Evolutionary conservation across 768 basidiomycete genomes (phyloP), one percentile per base, ranked within the genome.

Genomic region (Tremella yokohamensis): DNA sequence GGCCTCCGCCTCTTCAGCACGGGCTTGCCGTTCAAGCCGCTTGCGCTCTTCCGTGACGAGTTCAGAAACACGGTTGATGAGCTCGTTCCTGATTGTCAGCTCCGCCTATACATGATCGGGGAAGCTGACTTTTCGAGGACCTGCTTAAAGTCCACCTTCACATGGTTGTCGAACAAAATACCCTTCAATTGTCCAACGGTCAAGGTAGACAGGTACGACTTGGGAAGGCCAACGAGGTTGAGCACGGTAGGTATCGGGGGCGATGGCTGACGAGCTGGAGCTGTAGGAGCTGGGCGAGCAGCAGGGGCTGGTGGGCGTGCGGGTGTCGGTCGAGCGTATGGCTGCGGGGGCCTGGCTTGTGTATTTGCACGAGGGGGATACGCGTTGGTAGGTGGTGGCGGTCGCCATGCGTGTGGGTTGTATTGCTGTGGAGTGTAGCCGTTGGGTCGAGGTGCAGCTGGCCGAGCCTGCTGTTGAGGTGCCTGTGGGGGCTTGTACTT

Each of bases 161-260:
- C 77, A 56, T 87, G 90, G 63, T 92, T 89, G 54, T 84, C 84
- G 69, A 84, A 89, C 19, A 96, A 76, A 18, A 94, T 82, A 1
- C 81, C 80, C 73, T 96, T 96, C 48, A 96, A 79, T n/a, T 81
- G 77, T 20, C 83, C 79, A 54, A 93, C 83, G 7, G 86, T 83
- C 13, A 94, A 79, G 2, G 80, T 75, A 1, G 80, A 73, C n/a
- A 93, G 76, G 13, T 81, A 79, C 7, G 82, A 82, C 1, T 80
- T 70, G 0, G 83, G 75, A 80, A 89, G 84, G 0, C 79, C 78
- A 1, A 93, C 79, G 3, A 96, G 80, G 39, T 83, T 80, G 61
- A 87, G 81, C 34, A 94, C 83, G 44, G 86, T 79, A 9, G 88
- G 88, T 1, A 79, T 70, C 6, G 78, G 76, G 8, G 74, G 75